Percentiles rank a stretch among this genome's conserved stretches.
Evolutionary conservation across 345 rosid genomes (phyloP).

Genomic region (Eucalyptus microcorys): DNA sequence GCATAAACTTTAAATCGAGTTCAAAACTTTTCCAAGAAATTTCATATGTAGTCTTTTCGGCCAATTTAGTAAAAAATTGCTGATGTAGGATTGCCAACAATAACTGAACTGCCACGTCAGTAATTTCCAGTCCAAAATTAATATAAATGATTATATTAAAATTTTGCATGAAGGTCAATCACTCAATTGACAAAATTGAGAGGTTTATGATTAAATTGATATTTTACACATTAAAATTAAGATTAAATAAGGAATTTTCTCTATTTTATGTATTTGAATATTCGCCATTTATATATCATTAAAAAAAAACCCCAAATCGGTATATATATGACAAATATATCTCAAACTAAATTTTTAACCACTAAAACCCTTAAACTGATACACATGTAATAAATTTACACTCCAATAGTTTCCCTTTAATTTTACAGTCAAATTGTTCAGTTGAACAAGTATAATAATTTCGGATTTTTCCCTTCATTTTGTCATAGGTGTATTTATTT

Average conservation of each 20-base stretch:
- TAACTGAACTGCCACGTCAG: accelerated
- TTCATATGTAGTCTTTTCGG: not conserved
- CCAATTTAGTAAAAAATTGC: no score
- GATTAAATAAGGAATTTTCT: not conserved
- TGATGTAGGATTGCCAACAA: no score
- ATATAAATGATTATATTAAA: not conserved
- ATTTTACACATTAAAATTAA: not conserved
- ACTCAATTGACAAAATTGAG: not conserved
- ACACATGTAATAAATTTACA: no score
- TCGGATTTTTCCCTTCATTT: no score
- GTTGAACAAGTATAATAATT: no score
- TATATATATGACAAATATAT: no score
- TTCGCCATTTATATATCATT: not conserved
- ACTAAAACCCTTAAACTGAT: no score
- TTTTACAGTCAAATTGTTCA: no score
- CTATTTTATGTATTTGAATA: not conserved
- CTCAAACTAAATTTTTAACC: no score
- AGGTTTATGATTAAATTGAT: accelerated
- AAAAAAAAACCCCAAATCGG: accelerated
- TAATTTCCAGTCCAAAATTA: accelerated
- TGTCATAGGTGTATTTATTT: no score
- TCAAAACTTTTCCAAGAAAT: accelerated
- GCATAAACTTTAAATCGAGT: not conserved
- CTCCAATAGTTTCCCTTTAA: no score
- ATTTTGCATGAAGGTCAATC: accelerated